Conservation (phyloP, 768 basidiomycete species). For the Termitomyces sp. region DNA sequence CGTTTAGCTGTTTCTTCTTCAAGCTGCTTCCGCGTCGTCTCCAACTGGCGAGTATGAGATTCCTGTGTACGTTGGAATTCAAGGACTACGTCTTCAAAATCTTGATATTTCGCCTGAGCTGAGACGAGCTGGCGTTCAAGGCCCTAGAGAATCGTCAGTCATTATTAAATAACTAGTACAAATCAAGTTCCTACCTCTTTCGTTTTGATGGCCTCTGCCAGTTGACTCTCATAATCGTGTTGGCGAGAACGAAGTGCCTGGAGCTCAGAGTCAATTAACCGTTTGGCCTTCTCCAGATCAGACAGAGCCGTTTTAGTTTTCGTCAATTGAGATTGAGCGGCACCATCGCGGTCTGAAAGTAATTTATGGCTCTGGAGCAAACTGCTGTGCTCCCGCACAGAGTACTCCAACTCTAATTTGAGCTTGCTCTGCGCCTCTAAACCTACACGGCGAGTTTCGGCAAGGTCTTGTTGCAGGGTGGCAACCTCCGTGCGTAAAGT, state of each 20-base stretch:
- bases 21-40: constrained; percentile 65
- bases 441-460: constrained; percentile 54
- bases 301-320: constrained; percentile 43
- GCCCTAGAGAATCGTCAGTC: constrained; percentile 34
- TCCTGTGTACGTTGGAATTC: constrained; percentile 81
- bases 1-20: constrained; percentile 71
- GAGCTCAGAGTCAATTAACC: constrained; percentile 66
- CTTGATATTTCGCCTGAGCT: constrained; percentile 72
- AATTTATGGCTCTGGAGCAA: constrained; percentile 59
- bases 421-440: constrained; percentile 68
- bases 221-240: constrained; percentile 57
- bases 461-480: constrained; percentile 62
- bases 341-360: constrained; percentile 56
- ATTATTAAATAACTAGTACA: background rate
- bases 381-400: constrained; percentile 53
- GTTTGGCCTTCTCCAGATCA: constrained; percentile 66
- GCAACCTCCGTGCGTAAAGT: constrained; percentile 62
- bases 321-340: constrained; percentile 43
- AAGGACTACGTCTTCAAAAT: constrained; percentile 84
- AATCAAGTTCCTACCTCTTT: constrained; percentile 63
- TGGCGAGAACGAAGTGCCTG: constrained; percentile 65
- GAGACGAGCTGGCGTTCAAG: constrained; percentile 73
- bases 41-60: constrained; percentile 66
- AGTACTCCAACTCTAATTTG: constrained; percentile 68
- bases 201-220: constrained; percentile 52